Conservation (phyloP, 2,329 filamentous ascomycete species). For the Nakataea oryzae region DNA sequence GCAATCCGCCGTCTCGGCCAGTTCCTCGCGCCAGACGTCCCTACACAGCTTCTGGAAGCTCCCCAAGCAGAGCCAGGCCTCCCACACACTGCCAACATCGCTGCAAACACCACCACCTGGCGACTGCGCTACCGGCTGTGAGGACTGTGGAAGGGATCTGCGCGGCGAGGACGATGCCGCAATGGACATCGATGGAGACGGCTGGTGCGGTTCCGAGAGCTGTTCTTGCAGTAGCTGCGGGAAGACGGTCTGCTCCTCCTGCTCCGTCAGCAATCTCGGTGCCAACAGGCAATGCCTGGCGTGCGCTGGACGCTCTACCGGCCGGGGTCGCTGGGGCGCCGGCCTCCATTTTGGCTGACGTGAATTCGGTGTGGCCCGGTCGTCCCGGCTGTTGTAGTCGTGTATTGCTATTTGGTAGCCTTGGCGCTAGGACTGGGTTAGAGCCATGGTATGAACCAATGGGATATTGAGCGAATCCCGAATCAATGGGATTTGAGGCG, state of each 20-base stretch:
- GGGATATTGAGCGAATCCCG: no score
- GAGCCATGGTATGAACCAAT: background rate
- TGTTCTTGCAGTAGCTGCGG: constrained; percentile 37
- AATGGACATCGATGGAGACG: constrained; percentile 26
- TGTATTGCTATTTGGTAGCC: background rate
- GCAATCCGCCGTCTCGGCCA: constrained; percentile 7
- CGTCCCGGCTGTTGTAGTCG: background rate
- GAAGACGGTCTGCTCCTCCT: constrained; percentile 47
- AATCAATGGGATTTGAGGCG: no score
- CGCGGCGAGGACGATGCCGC: constrained; percentile 21
- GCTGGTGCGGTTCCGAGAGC: constrained; percentile 14
- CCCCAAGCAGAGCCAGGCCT: constrained; percentile 13
- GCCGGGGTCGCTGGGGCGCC: background rate
- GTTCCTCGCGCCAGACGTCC: constrained; percentile 30
- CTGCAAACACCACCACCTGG: constrained; percentile 8
- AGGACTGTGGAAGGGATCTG: constrained; percentile 35
- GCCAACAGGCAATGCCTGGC: constrained; percentile 40
- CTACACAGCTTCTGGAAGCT: constrained; percentile 55
- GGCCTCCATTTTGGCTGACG: background rate
- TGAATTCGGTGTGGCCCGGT: no score
- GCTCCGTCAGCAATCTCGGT: constrained; percentile 47
- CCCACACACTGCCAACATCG: constrained; percentile 15
- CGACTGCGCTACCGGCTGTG: constrained; percentile 28
- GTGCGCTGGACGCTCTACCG: constrained; percentile 29
- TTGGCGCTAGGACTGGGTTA: background rate